A percentile compares a stretch with the other conserved stretches of the same genome.
phyloP scores from a whole-genome alignment of 148 eudicot genomes.

The Chenopodium album region DNA sequence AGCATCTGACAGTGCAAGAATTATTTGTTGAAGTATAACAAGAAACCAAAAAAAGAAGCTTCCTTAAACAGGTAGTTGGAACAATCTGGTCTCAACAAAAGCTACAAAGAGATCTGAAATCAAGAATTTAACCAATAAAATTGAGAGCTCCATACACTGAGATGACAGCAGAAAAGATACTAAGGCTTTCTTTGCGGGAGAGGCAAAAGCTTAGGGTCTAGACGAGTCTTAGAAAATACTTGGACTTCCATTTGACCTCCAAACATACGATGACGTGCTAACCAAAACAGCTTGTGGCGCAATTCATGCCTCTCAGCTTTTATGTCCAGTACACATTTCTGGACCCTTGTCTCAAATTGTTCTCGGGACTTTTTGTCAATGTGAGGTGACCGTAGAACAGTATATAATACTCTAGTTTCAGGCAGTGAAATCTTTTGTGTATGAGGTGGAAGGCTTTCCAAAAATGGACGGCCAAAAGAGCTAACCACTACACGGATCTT shows the following conservation, averaged over 20 bases:
- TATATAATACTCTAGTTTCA: conserved; percentile 24
- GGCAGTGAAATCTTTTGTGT: conserved; percentile 30
- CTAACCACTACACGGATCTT: conserved; percentile 32
- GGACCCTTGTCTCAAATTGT: conserved; percentile 35
- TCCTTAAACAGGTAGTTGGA: neutral
- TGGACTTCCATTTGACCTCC: conserved; percentile 39
- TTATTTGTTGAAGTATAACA: conserved; percentile 5
- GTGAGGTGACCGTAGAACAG: conserved; percentile 41
- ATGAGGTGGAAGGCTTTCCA: conserved; percentile 29
- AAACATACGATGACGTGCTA: conserved; percentile 40
- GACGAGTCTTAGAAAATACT: conserved; percentile 38
- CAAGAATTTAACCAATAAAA: neutral
- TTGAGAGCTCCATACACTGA: neutral
- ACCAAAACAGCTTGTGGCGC: conserved; percentile 41
- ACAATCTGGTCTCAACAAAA: neutral
- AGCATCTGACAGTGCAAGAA: neutral
- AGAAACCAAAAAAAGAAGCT: neutral
- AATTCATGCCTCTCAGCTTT: conserved; percentile 39
- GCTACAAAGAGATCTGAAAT: neutral
- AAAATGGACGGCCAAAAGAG: conserved; percentile 26
- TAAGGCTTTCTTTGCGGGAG: conserved; percentile 17
- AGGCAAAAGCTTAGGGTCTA: conserved; percentile 29
- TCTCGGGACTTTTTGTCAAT: conserved; percentile 39
- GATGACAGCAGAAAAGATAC: neutral
- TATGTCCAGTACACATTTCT: conserved; percentile 30